Base-by-base conservation (phyloP, 306 rosid species). In the Vigna angularis region DNA sequence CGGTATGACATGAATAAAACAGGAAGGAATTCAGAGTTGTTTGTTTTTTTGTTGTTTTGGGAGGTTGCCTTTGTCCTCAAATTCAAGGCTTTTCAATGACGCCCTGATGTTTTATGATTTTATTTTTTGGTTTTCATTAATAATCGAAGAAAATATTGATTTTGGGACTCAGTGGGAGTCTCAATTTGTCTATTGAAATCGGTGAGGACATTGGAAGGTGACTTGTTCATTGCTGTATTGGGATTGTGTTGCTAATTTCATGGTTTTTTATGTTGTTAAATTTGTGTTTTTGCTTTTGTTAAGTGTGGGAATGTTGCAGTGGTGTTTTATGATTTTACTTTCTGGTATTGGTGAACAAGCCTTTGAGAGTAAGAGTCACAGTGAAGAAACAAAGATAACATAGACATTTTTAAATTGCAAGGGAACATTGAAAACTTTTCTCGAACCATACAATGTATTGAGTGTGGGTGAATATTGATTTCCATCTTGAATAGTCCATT, bases 151-250 rank as follows among this genome's bases (percentile, higher is more conserved):
- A 4, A 18, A 0, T 18, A 3, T 53, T 4, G 12, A 3, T 53
- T 55, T 55, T 3, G 32, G 20, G 56, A 85, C 82, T 55, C 86
- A 79, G 65, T 67, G 73, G 59, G 72, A 88, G 26, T 87, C 89
- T 0, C 83, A 87, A 62, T 92, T 94, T 79, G 74, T 89, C 26
- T 79, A 70, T 76, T 94, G 97, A 96, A 94, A 94, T 50, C 83
- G 70, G 48, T 85, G 89, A 88, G 92, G 87, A 44, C 79, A 76
- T 76, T 94, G 94, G 97, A 87, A 94, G 93, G 94, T 92, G 79
- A 79, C 61, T 81, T 75, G 56, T 38, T 81, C 32, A 40, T 83
- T 69, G 16, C 62, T 73, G 28, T 66, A 17, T 17, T 67, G 66
- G 9, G 44, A 62, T 66, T 36, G 50, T 66, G 64, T 32, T 86